These are phyloP conservation scores for Dryas drummondii DNA, from an alignment of 306 rosid genomes.

Conservation along the genomic window DNA sequence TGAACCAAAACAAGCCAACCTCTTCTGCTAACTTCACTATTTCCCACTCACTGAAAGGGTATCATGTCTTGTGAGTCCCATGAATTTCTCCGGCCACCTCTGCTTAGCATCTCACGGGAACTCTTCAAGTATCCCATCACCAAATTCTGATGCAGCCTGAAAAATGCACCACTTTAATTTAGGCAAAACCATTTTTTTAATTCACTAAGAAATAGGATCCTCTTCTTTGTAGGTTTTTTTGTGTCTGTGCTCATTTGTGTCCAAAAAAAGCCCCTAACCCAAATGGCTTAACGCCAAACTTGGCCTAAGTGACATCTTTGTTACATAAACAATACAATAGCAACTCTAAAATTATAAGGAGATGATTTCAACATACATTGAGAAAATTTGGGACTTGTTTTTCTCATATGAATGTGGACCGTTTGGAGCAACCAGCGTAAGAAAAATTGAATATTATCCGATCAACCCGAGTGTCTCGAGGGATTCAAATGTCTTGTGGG, in stretches of 20 bases:
- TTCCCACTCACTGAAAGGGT: conserved; percentile 34
- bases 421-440: neutral
- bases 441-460: conserved; percentile 24
- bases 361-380: neutral
- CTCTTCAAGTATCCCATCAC: conserved; percentile 32
- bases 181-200: too few species aligned
- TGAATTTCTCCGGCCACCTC: conserved; percentile 35
- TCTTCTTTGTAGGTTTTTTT: too few species aligned
- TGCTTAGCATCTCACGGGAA: conserved; percentile 15
- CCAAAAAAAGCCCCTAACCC: too few species aligned
- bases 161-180: neutral
- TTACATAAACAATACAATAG: too few species aligned
- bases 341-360: too few species aligned
- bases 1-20: neutral
- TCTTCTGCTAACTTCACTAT: conserved; percentile 18
- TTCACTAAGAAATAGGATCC: too few species aligned
- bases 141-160: conserved; percentile 31
- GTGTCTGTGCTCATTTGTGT: too few species aligned
- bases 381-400: neutral
- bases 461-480: neutral
- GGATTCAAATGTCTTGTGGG: too few species aligned
- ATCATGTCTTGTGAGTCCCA: conserved; percentile 26
- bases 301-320: too few species aligned
- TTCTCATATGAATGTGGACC: neutral
- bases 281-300: too few species aligned